Evolutionary conservation across 106 monocot genomes (phyloP), one percentile per base, ranked within the genome.

Genomic region (Dendrobium nobile): DNA sequence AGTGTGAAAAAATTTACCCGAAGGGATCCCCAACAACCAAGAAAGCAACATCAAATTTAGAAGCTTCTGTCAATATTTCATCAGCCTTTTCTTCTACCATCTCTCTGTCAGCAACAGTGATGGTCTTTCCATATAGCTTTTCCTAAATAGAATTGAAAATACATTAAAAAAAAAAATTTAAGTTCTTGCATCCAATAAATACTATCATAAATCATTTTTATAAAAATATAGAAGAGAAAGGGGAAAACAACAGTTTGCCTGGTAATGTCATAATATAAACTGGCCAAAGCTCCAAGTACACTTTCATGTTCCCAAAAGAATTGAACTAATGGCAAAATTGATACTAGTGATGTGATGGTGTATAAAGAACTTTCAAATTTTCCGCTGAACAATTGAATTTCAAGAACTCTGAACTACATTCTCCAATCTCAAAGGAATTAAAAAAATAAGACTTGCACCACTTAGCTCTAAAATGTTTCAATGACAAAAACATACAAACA

Each of bases 1-100:
- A 67, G 27, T 9, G 5, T 2, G 9, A 17, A 13, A n/a, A 44
- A 19, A 41, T 13, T 20, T 56, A 96, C 96, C 97, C 97, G 73
- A 98, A 98, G 18, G 97, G 97, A 83, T 98, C 97, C 4, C 94
- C 97, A 27, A 94, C 97, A 22, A 98, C 97, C 13, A 98, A 85
- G 84, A 98, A 94, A 19, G 89, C 90, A 16, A 92, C 91, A 73
- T 98, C 89, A 40, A 80, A 86, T n/a, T 86, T 80, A 20, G 77
- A 47, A 41, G 97, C 97, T 40, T 88, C 89, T 0, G 74, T 65
- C 22, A 95, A 80, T 20, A 98, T 90, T 9, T 61, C 67, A 77
- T 92, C 92, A 15, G 88, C 94, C 54, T 59, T 65, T 79, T 94
- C 94, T 83, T 98, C 97, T n/a, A 98, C 97, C 94, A 92, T 92